Evolutionary conservation across 352 stramenopile genomes (phyloP), one percentile per base, ranked within the genome.

Genomic region (Globisporangium sylvaticum): DNA sequence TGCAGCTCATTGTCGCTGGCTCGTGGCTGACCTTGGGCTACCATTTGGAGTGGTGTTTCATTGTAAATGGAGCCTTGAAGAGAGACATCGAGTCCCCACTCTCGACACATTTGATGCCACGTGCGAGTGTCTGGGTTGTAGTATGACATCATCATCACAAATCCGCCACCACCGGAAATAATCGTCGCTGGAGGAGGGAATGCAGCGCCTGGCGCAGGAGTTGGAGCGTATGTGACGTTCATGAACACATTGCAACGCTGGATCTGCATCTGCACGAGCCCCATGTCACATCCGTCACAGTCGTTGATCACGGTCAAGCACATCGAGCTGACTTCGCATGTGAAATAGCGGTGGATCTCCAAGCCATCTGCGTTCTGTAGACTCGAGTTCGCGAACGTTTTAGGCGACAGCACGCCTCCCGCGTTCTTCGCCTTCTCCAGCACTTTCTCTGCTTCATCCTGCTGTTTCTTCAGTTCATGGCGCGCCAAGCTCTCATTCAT

Each of bases 261-360:
- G 27, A 92, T 80, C 37, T 89, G 78, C 34, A 94, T 66, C 62
- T 95, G 87, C 12, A 85, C 68, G 12, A 95, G 81, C 2, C 86
- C 86, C 85, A 95, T 95, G 69, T 95, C 87, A 64, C 87, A 94
- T 8, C 84, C 86, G 37, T 93, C 86, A 64, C 87, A 94, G 68
- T 95, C 87, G 50, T 95, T 95, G 61, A 95, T 92, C 22, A 95
- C 55, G 1, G 86, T 94, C 54, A 95, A 62, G 29, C 73, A 77
- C 66, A 95, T 81, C 4, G 80, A 83, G 20, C 73, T 72, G 31
- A 92, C 64, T 25, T 95, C 84, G 31, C 80, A 88, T 25, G 87
- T 94, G 50, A 93, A 84, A 64, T 92, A 92, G 10, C 84, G 83
- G 59, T 94, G 83, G 9, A 90, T 73, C 62, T 95, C 85, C 14